A percentile compares a stretch with the other conserved stretches of the same genome.
Conservation (phyloP, 441 rosid genomes). For the Euphorbia schlechtendalii region DNA sequence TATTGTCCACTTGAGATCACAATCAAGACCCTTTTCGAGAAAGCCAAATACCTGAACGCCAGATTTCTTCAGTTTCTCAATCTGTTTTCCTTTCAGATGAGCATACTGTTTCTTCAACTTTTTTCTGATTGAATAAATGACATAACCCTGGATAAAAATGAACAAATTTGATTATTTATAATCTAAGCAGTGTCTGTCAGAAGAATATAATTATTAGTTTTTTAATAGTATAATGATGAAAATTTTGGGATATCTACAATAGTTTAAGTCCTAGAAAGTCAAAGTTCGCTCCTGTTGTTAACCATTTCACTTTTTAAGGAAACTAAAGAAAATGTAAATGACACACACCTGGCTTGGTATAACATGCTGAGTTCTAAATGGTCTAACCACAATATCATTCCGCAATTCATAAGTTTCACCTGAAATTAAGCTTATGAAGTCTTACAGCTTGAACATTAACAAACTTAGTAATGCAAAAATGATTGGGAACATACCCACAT, state of each 20-base stretch:
- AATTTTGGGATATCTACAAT: neutral
- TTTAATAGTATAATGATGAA: neutral
- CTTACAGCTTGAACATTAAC: slow-evolving; percentile 9
- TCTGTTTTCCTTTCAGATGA: slow-evolving; percentile 87
- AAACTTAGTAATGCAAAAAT: slow-evolving; percentile 9
- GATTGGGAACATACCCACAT: slow-evolving; percentile 47
- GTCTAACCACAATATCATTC: slow-evolving; percentile 74
- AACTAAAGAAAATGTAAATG: slow-evolving; percentile 4
- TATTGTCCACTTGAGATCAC: neutral
- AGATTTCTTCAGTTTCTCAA: slow-evolving; percentile 70
- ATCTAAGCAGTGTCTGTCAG: neutral
- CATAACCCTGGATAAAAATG: slow-evolving; percentile 62
- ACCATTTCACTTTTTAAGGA: neutral
- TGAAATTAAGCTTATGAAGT: slow-evolving; percentile 29
- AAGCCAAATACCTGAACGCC: neutral
- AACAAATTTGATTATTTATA: neutral
- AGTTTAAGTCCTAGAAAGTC: neutral
- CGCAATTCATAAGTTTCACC: slow-evolving; percentile 90
- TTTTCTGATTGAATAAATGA: slow-evolving; percentile 72
- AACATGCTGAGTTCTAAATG: slow-evolving; percentile 78
- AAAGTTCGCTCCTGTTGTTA: neutral
- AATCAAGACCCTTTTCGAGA: neutral
- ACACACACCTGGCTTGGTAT: slow-evolving; percentile 77
- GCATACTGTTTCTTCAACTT: slow-evolving; percentile 82
- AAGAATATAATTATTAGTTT: neutral